These are phyloP conservation scores for Diutina rugosa DNA, from an alignment of 1,139 yeast species.

Conservation along the genomic window DNA sequence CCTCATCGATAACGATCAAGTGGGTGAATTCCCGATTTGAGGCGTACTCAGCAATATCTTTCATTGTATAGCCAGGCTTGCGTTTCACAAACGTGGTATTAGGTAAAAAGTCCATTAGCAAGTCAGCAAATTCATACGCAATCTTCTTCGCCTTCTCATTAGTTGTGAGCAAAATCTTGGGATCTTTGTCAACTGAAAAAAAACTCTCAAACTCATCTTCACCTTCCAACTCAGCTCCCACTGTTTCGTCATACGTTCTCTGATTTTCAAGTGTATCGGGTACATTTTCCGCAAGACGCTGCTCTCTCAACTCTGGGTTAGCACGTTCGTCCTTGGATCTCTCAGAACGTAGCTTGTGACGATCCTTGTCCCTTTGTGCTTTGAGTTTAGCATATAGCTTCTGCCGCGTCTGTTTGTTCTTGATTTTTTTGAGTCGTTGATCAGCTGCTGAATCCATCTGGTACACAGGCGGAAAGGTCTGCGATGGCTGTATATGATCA, in stretches of 20 bases:
- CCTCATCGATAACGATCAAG: slow-evolving; percentile 81
- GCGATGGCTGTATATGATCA: not conserved
- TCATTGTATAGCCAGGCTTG: slow-evolving; percentile 69
- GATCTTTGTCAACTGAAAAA: slow-evolving; percentile 36
- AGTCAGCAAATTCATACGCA: slow-evolving; percentile 86
- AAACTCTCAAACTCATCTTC: slow-evolving; percentile 74
- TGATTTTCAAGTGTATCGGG: slow-evolving; percentile 84
- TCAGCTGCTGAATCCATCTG: not conserved
- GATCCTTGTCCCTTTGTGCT: slow-evolving; percentile 61
- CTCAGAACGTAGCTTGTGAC: slow-evolving; percentile 62
- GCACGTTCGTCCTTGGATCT: slow-evolving; percentile 75
- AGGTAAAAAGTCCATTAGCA: slow-evolving; percentile 75
- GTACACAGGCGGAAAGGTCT: not conserved
- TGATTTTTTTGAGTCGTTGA: slow-evolving; percentile 27
- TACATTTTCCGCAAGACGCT: slow-evolving; percentile 66
- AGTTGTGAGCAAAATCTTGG: slow-evolving; percentile 83
- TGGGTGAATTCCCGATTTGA: slow-evolving; percentile 78
- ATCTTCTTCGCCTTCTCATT: slow-evolving; percentile 73
- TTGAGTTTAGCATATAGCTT: slow-evolving; percentile 63
- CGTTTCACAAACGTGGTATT: slow-evolving; percentile 79
- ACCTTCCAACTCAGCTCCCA: slow-evolving; percentile 60
- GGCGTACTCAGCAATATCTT: slow-evolving; percentile 78
- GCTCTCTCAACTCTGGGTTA: slow-evolving; percentile 71
- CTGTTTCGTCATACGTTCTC: slow-evolving; percentile 85
- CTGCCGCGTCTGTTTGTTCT: slow-evolving; percentile 71